Percentiles rank a stretch among this genome's conserved stretches.
phyloP scores from a whole-genome alignment of 192 early-diverging fungal genomes.

The Funneliformis geosporum region DNA sequence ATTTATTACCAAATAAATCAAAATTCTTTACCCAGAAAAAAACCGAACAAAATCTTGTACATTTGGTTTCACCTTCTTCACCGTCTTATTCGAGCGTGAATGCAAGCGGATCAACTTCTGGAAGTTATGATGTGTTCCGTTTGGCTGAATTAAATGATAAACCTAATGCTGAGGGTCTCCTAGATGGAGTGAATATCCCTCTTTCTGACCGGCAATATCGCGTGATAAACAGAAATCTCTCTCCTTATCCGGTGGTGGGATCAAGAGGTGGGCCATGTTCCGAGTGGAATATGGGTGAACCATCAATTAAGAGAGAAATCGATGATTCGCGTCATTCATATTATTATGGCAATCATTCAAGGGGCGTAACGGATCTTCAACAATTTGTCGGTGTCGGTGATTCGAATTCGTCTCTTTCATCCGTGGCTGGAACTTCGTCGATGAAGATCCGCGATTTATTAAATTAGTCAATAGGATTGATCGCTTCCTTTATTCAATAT shows the following conservation, averaged over 20 bases:
- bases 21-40: not conserved
- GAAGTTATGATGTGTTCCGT: conserved; percentile 9
- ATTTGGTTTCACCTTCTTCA: not conserved
- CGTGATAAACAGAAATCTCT: not conserved
- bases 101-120: not conserved
- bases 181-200: not conserved
- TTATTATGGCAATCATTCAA: not conserved
- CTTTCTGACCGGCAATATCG: not conserved
- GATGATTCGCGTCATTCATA: not conserved
- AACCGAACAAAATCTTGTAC: not conserved
- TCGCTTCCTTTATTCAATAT: too few species aligned
- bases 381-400: not conserved
- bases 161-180: too few species aligned
- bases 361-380: not conserved
- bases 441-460: conserved; percentile 32
- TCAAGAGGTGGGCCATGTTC: not conserved
- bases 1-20: not conserved
- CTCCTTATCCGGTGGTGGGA: not conserved
- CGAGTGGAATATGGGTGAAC: not conserved
- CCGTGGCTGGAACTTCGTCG: not conserved
- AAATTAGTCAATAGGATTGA: conserved; percentile 15
- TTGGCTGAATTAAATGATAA: not conserved
- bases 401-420: too few species aligned
- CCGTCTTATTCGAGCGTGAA: not conserved
- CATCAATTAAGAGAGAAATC: not conserved